A percentile compares a stretch with the other conserved stretches of the same genome.
phyloP scores from a whole-genome alignment of 2,329 filamentous ascomycete species.

The Beauveria medogensis region DNA sequence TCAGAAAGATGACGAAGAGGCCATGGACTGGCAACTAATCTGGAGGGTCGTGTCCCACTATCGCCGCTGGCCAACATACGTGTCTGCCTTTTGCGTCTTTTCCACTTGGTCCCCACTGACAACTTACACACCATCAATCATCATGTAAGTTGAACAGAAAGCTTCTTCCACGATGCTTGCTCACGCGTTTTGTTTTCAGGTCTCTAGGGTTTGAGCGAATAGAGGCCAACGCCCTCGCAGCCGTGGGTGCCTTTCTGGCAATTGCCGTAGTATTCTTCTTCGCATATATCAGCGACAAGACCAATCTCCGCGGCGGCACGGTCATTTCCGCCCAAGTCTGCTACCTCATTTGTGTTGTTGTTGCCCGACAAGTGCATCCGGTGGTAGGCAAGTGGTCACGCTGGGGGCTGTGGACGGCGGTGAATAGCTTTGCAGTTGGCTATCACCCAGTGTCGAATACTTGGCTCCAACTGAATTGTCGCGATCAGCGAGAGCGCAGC shows the following conservation, averaged over 20 bases:
- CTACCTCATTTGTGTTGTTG: conserved; percentile 37
- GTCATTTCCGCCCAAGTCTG: conserved; percentile 36
- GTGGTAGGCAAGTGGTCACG: conserved; percentile 38
- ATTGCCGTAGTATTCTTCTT: conserved; percentile 40
- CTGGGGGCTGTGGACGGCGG: conserved; percentile 42
- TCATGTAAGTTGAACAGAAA: conserved; percentile 21
- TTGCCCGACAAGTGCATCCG: conserved; percentile 32
- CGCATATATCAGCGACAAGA: conserved; percentile 39
- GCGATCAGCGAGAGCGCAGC: conserved; percentile 36
- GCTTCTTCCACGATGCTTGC: too few species aligned
- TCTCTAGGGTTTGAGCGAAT: conserved; percentile 36
- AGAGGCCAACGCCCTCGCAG: conserved; percentile 39
- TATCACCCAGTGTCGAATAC: conserved; percentile 47
- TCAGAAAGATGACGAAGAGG: conserved; percentile 20
- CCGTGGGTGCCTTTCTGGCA: conserved; percentile 33
- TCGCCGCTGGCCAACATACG: conserved; percentile 39
- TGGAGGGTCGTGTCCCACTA: conserved; percentile 37
- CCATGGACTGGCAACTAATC: conserved; percentile 30
- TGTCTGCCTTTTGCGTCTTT: conserved; percentile 42
- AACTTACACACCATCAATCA: conserved; percentile 41
- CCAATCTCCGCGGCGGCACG: conserved; percentile 32
- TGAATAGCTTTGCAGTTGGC: conserved; percentile 43
- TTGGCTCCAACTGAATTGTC: conserved; percentile 45
- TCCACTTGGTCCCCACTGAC: conserved; percentile 44
- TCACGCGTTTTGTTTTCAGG: background rate